Conservation (phyloP, 2,329 filamentous ascomycete genomes). For the Aotearoamyces nothofagi region DNA sequence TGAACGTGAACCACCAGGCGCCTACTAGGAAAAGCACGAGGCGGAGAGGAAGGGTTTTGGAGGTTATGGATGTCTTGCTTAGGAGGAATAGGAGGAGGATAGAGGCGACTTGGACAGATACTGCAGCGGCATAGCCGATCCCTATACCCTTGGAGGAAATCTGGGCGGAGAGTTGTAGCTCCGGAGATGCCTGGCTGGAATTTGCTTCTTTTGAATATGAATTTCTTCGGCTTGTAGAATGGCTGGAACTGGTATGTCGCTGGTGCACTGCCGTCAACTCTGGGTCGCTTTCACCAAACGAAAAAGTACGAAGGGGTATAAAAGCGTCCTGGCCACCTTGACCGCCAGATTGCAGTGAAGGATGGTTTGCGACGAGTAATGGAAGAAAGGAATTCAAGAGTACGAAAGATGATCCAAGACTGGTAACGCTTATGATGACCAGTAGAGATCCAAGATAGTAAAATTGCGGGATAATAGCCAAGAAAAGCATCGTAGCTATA, state of each 20-base stretch:
- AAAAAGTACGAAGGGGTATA: conserved; percentile 5
- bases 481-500: conserved; percentile 71
- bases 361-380: conserved; percentile 74
- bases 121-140: conserved; percentile 76
- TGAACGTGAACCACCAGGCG: conserved; percentile 81
- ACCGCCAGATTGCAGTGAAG: conserved; percentile 17
- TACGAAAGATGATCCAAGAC: conserved; percentile 88
- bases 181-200: conserved; percentile 39
- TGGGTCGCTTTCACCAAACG: too few relatives aligned
- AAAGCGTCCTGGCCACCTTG: conserved; percentile 1
- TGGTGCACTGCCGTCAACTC: too few relatives aligned
- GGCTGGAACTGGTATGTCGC: background rate
- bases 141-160: conserved; percentile 89
- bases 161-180: conserved; percentile 68
- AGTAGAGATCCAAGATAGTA: conserved; percentile 71
- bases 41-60: conserved; percentile 70
- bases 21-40: conserved; percentile 76
- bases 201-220: conserved; percentile 13
- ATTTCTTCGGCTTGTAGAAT: background rate
- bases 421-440: conserved; percentile 80
- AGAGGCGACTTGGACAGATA: conserved; percentile 67
- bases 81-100: conserved; percentile 56
- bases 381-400: conserved; percentile 90
- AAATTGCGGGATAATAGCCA: conserved; percentile 56
- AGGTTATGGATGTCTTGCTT: conserved; percentile 34